Evolutionary conservation across 495 filamentous ascomycete genomes (phyloP).

Genomic region (Geoglossum glabrum): DNA sequence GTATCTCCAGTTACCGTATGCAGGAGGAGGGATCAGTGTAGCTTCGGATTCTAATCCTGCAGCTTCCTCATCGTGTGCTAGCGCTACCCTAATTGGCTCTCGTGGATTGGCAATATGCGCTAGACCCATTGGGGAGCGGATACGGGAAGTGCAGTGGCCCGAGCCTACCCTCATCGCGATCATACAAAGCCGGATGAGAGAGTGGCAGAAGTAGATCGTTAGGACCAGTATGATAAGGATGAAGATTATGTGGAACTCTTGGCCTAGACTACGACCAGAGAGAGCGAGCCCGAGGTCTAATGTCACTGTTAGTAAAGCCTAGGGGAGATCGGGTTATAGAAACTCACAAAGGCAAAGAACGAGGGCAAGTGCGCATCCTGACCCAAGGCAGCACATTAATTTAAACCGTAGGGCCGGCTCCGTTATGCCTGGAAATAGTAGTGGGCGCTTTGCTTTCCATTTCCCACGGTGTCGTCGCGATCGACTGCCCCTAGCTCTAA

Average conservation of each 20-base stretch:
- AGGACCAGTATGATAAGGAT: conserved; percentile 53
- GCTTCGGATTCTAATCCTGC: conserved; percentile 9
- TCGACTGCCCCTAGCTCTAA: background rate
- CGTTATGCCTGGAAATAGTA: conserved; percentile 32
- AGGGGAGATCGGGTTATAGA: background rate
- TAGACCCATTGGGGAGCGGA: conserved; percentile 25
- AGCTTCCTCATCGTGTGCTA: conserved; percentile 42
- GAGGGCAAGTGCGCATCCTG: conserved; percentile 30
- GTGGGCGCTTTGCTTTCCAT: conserved; percentile 12
- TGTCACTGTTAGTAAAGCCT: conserved; percentile 5
- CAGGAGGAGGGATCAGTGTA: conserved; percentile 42
- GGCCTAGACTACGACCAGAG: conserved; percentile 28
- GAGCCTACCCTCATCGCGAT: conserved; percentile 25
- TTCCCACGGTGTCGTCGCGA: background rate
- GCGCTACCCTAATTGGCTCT: conserved; percentile 39
- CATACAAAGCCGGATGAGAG: conserved; percentile 43
- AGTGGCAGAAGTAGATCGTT: conserved; percentile 63
- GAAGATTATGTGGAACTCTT: conserved; percentile 53
- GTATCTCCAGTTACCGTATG: conserved; percentile 71
- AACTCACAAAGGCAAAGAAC: conserved; percentile 40
- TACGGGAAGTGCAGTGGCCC: conserved; percentile 17
- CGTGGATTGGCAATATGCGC: conserved; percentile 39
- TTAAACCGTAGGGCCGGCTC: conserved; percentile 31
- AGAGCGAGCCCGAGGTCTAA: conserved; percentile 53
- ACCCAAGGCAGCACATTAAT: conserved; percentile 36